Evolutionary conservation across 768 basidiomycete species (phyloP).

Genomic region (Boletales sp.): DNA sequence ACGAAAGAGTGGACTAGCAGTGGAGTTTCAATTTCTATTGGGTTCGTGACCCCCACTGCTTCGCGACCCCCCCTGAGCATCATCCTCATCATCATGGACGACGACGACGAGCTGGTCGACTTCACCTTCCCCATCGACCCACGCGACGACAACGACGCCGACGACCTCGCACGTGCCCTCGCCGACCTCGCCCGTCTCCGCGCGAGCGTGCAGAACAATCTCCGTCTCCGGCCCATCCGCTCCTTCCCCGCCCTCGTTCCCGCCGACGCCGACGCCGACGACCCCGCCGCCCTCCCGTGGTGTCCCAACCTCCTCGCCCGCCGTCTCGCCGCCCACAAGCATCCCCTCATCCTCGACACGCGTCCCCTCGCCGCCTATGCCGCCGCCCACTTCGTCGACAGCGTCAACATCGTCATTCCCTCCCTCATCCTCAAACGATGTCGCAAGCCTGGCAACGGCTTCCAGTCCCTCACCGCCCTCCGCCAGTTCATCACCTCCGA

Average conservation of each 20-base stretch:
- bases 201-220: conserved; percentile 69
- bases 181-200: conserved; percentile 66
- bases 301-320: conserved; percentile 45
- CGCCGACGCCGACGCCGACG: conserved; percentile 39
- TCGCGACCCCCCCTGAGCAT: conserved; percentile 8
- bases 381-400: conserved; percentile 59
- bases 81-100: neutral
- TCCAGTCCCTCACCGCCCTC: conserved; percentile 64
- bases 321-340: conserved; percentile 45
- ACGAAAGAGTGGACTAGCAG: neutral
- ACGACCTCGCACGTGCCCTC: conserved; percentile 67
- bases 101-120: conserved; percentile 25
- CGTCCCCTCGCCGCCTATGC: conserved; percentile 67
- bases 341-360: conserved; percentile 80
- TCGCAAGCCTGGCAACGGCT: conserved; percentile 64
- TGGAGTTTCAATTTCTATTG: conserved; percentile 26
- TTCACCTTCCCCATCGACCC: conserved; percentile 16
- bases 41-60: conserved; percentile 11
- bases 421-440: conserved; percentile 87
- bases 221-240: conserved; percentile 73
- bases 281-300: conserved; percentile 33
- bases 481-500: conserved; percentile 83
- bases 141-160: conserved; percentile 41
- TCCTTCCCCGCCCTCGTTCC: conserved; percentile 50
- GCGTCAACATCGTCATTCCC: conserved; percentile 84